Evolutionary conservation across 345 rosid genomes (phyloP), one percentile per base, ranked within the genome.

Genomic region (Arabis alpina): DNA sequence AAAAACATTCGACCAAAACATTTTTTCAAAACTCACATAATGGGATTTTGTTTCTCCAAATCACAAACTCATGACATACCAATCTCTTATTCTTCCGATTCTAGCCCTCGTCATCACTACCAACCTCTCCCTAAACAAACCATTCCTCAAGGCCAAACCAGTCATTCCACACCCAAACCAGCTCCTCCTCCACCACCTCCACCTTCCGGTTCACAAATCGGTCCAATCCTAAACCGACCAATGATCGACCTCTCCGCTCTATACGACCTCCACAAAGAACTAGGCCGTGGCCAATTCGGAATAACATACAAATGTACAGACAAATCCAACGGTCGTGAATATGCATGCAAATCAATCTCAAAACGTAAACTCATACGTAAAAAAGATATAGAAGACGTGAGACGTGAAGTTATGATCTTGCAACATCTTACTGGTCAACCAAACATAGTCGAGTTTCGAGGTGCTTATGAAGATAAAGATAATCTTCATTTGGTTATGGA

Each of bases 391-490:
- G 89, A 81, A 23, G 87, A 91, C 73, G 88, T 85, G 40, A 81
- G 88, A 66, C 86, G 87, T 19, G 97, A 94, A 80, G 78, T 94
- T 64, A 54, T 80, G 80, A 91, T 94, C 14, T 76, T 89, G 24
- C 88, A 94, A 68, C 95, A 94, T 71, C 78, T 94, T 37, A 81
- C 90, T 4, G 96, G 97, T 42, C 97, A 94, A 66, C 96, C 97
- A 4, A 94, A 89, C 64, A 84, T 89, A 32, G 96, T 94, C 3
- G 90, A 87, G 79, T 91, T 91, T 77, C 82, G 77, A 54, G 99
- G 91, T 4, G 91, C 95, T 11, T 89, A 80, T 28, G 97, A 91
- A 68, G 99, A 91, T 63, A 67, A 47, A 63, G 82, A 83, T 14
- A 75, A 85, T 66, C 55, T 91, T 34, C 86, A 88, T 71, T 44